These are phyloP conservation scores for Phascolomyces articulosus DNA, from an alignment of 371 early-diverging fungal genomes.

Conservation along the genomic window DNA sequence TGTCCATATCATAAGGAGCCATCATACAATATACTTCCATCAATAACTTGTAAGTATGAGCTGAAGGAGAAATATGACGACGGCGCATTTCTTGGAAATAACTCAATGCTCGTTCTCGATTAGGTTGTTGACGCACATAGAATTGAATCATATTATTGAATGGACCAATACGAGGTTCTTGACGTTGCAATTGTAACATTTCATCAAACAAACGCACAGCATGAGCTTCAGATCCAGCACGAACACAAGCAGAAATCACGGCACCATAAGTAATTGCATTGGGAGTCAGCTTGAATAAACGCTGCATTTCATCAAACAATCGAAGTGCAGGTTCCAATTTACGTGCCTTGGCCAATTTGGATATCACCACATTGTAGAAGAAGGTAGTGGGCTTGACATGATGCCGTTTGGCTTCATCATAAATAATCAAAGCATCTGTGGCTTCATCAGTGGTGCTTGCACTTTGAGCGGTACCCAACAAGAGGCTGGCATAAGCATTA, in stretches of 20 bases:
- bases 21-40: slow-evolving; percentile 64
- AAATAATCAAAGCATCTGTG: slow-evolving; percentile 52
- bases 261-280: slow-evolving; percentile 67
- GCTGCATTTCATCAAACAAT: slow-evolving; percentile 65
- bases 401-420: slow-evolving; percentile 63
- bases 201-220: slow-evolving; percentile 54
- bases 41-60: slow-evolving; percentile 63
- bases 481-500: slow-evolving; percentile 44
- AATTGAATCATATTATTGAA: slow-evolving; percentile 72
- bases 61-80: slow-evolving; percentile 53
- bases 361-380: slow-evolving; percentile 68
- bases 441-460: slow-evolving; percentile 53
- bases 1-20: slow-evolving; percentile 62
- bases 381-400: slow-evolving; percentile 63
- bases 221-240: slow-evolving; percentile 58
- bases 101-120: slow-evolving; percentile 53
- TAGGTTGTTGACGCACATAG: slow-evolving; percentile 62
- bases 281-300: slow-evolving; percentile 47
- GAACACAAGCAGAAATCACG: slow-evolving; percentile 64
- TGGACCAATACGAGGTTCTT: slow-evolving; percentile 48
- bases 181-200: slow-evolving; percentile 48
- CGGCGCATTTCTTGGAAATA: slow-evolving; percentile 56
- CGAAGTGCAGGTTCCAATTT: slow-evolving; percentile 59
- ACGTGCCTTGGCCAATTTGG: slow-evolving; percentile 67
- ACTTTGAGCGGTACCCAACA: slow-evolving; percentile 45